phyloP scores from a whole-genome alignment of 805 yeast genomes.

The Kuraishia molischiana region DNA sequence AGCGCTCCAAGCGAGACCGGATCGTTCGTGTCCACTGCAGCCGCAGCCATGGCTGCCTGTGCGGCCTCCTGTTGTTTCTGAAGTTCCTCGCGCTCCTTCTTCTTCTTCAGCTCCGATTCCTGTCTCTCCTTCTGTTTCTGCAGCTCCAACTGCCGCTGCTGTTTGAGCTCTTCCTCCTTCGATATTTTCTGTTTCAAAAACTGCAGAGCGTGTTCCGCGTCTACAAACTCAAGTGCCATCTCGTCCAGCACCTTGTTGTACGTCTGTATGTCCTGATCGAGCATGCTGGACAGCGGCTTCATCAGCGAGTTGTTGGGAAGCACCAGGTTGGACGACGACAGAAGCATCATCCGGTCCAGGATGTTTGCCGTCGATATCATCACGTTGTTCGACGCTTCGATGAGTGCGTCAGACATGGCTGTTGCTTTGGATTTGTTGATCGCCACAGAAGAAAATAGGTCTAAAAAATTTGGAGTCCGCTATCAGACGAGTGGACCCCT shows the following conservation, averaged over 20 bases:
- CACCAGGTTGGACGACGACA: constrained; percentile 12
- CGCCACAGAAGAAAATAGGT: background rate
- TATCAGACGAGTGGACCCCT: too few species aligned
- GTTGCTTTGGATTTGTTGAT: background rate
- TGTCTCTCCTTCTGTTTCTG: constrained; percentile 13
- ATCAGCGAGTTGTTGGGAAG: constrained; percentile 19
- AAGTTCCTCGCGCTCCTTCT: too few species aligned
- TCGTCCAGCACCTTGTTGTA: constrained; percentile 20
- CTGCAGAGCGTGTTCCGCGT: constrained; percentile 16
- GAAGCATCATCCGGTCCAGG: constrained; percentile 19
- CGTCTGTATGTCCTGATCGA: constrained; percentile 14
- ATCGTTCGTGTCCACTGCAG: background rate
- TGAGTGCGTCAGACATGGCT: constrained; percentile 15
- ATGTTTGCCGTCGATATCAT: constrained; percentile 22
- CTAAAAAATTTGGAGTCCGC: too few species aligned
- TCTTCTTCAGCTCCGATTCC: constrained; percentile 5
- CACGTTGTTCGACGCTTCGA: constrained; percentile 20
- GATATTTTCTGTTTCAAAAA: constrained; percentile 15
- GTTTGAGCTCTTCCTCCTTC: constrained; percentile 16
- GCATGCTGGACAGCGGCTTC: constrained; percentile 13
- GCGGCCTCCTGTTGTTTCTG: constrained; percentile 5
- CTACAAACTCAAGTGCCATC: constrained; percentile 16
- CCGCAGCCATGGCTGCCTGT: constrained; percentile 1
- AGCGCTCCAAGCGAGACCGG: background rate
- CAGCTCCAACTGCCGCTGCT: constrained; percentile 12